phyloP scores from a whole-genome alignment of 306 rosid genomes.

The Psophocarpus tetragonolobus region DNA sequence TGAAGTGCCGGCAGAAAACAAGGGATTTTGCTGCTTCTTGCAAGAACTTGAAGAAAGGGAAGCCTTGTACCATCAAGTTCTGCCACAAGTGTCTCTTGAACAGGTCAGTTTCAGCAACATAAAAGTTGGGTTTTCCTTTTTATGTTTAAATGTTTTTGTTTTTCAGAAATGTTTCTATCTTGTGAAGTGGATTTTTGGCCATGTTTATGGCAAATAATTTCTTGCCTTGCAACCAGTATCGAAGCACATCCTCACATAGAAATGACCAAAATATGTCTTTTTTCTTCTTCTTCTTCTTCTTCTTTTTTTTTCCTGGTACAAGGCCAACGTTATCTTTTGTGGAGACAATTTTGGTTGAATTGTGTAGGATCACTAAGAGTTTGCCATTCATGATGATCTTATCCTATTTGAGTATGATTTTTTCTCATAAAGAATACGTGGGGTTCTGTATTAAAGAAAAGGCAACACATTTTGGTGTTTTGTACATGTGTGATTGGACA shows the following conservation, averaged over 20 bases:
- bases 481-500: background rate
- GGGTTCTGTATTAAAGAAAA: background rate
- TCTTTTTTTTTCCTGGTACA: background rate
- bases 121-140: background rate
- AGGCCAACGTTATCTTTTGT: background rate
- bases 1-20: slow-evolving; percentile 80
- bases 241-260: background rate
- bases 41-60: slow-evolving; percentile 41
- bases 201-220: background rate
- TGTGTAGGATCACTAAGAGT: background rate
- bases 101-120: slow-evolving; percentile 51
- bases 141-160: background rate
- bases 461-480: background rate
- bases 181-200: background rate
- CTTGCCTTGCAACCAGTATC: background rate
- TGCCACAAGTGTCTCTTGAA: slow-evolving; percentile 73
- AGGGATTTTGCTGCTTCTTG: slow-evolving; percentile 59
- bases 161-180: background rate
- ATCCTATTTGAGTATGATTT: background rate
- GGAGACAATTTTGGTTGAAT: background rate
- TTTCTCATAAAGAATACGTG: background rate
- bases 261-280: background rate
- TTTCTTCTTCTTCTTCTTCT: no score
- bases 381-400: background rate
- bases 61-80: slow-evolving; percentile 49